Evolutionary conservation across 192 early-diverging fungal species (phyloP).

Genomic region (Backusella sp.): DNA sequence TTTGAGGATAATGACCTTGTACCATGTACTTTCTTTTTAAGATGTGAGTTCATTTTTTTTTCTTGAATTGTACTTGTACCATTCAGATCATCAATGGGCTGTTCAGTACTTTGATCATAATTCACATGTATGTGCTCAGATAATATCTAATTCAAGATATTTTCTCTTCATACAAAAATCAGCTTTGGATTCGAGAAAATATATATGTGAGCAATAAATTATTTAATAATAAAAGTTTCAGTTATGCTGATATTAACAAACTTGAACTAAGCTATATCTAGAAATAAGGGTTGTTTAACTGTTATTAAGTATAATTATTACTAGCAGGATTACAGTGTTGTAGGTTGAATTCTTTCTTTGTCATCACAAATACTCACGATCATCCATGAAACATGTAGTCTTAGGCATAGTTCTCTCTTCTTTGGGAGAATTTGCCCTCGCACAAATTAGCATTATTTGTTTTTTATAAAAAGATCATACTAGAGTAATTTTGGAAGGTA

Average conservation of each 20-base stretch:
- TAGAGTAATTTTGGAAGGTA: not conserved
- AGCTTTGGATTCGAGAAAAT: not conserved
- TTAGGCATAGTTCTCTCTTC: not conserved
- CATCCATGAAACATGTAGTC: not conserved
- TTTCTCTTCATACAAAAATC: not conserved
- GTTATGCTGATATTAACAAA: not conserved
- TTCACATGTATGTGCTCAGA: not conserved
- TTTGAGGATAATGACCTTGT: not conserved
- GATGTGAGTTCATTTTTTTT: not conserved
- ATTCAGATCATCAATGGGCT: not conserved
- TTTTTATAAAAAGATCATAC: not conserved
- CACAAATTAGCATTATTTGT: not conserved
- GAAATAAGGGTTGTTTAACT: not conserved
- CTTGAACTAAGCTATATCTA: not conserved
- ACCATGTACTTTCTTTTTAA: not conserved
- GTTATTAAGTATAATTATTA: not conserved
- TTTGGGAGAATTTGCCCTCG: not conserved
- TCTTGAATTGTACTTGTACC: not conserved
- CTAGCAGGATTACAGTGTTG: not conserved
- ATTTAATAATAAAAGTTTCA: not conserved
- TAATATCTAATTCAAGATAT: not conserved
- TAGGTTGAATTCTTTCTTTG: conserved; percentile 2
- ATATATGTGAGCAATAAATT: not conserved
- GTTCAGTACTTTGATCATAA: not conserved
- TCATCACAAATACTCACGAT: conserved; percentile 7